These are phyloP conservation scores for Pichia inconspicua DNA, from an alignment of 1,139 yeast species.

Conservation along the genomic window DNA sequence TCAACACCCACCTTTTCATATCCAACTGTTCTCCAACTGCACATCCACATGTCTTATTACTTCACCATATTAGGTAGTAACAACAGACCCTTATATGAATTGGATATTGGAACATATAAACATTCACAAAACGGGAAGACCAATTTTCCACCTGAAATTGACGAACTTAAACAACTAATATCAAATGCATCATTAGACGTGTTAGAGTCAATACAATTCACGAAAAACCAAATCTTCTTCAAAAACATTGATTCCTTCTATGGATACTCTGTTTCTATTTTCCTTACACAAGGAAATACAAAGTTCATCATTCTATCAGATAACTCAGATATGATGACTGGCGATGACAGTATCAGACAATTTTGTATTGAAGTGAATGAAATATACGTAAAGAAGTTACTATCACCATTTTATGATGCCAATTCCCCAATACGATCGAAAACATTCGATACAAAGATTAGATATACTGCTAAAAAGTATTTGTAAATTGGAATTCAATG, in stretches of 20 bases:
- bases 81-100: slow-evolving; percentile 81
- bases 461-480: slow-evolving; percentile 68
- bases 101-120: slow-evolving; percentile 75
- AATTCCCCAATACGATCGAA: slow-evolving; percentile 70
- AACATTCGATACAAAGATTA: slow-evolving; percentile 69
- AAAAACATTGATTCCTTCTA: slow-evolving; percentile 83
- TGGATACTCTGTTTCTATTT: slow-evolving; percentile 73
- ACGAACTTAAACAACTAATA: slow-evolving; percentile 80
- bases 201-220: slow-evolving; percentile 86
- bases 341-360: slow-evolving; percentile 64
- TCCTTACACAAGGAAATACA: slow-evolving; percentile 80
- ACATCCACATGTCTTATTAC: slow-evolving; percentile 53
- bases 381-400: slow-evolving; percentile 71
- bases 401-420: slow-evolving; percentile 80
- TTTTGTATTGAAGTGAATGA: slow-evolving; percentile 84
- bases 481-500: background rate
- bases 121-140: slow-evolving; percentile 56
- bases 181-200: slow-evolving; percentile 83
- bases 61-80: slow-evolving; percentile 82
- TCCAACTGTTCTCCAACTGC: background rate
- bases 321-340: slow-evolving; percentile 18
- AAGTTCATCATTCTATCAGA: slow-evolving; percentile 54
- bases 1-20: background rate
- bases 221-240: slow-evolving; percentile 52
- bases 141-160: slow-evolving; percentile 60